Percentiles rank a stretch among this genome's conserved stretches.
Conservation (phyloP, 352 stramenopile species). For the Pseudoperonospora humuli region DNA sequence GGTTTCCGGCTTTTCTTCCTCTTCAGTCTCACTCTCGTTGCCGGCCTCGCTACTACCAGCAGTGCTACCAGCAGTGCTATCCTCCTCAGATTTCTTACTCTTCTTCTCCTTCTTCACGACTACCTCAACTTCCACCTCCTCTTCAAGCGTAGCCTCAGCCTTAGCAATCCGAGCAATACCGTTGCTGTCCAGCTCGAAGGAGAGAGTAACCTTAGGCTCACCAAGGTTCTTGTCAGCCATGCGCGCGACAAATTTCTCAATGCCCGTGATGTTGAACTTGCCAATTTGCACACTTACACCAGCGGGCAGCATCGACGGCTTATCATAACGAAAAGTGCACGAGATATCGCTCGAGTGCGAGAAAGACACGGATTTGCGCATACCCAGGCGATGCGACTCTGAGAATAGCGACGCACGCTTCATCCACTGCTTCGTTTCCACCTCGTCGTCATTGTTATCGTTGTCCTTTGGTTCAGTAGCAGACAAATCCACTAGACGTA, state of each 20-base stretch:
- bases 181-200: slow-evolving; percentile 90
- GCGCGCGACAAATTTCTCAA: slow-evolving; percentile 84
- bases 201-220: slow-evolving; percentile 90
- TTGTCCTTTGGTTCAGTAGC: slow-evolving; percentile 36
- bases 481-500: slow-evolving; percentile 80
- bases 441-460: slow-evolving; percentile 35
- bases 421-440: slow-evolving; percentile 76
- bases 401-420: slow-evolving; percentile 92
- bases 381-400: slow-evolving; percentile 65
- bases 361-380: slow-evolving; percentile 95
- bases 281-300: slow-evolving; percentile 71
- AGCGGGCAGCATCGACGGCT: slow-evolving; percentile 68
- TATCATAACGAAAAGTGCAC: slow-evolving; percentile 89
- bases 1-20: slow-evolving; percentile 28
- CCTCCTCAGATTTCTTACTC: slow-evolving; percentile 36
- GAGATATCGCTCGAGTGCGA: slow-evolving; percentile 88
- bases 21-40: slow-evolving; percentile 36
- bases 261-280: slow-evolving; percentile 90
- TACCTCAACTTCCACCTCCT: slow-evolving; percentile 68
- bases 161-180: slow-evolving; percentile 89
- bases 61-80: slow-evolving; percentile 21
- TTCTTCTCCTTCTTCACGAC: slow-evolving; percentile 59
- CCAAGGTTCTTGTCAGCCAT: slow-evolving; percentile 86
- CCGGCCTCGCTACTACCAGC: slow-evolving; percentile 24
- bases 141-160: slow-evolving; percentile 88